Conservation (phyloP, 805 yeast genomes). For the Kockiozyma suomiensis region DNA sequence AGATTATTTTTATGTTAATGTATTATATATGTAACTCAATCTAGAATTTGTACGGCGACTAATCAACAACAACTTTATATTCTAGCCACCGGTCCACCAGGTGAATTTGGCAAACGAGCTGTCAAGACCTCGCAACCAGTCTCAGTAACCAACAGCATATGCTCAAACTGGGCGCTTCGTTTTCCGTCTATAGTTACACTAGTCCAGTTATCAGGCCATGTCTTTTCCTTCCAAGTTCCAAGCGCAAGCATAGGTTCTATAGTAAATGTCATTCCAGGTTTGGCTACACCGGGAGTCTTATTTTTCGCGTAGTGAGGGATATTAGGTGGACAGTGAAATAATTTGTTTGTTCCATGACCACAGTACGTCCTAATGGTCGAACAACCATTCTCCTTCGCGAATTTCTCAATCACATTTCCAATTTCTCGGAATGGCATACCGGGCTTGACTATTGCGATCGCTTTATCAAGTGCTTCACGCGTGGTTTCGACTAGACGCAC, state of each 20-base stretch:
- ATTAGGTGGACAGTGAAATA: conserved; percentile 90
- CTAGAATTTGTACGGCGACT: no score
- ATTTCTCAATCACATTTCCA: conserved; percentile 85
- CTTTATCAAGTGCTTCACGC: conserved; percentile 81
- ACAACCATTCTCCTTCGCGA: conserved; percentile 74
- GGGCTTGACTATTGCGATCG: conserved; percentile 85
- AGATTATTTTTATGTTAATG: no score
- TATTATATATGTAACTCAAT: no score
- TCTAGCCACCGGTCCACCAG: conserved; percentile 74
- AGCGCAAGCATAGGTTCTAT: conserved; percentile 95
- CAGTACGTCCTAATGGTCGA: conserved; percentile 88
- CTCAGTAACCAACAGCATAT: conserved; percentile 88
- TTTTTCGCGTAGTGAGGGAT: conserved; percentile 93
- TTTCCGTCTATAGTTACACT: conserved; percentile 88
- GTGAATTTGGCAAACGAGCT: conserved; percentile 75
- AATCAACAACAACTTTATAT: no score
- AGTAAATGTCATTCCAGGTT: conserved; percentile 95
- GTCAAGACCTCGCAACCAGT: conserved; percentile 89
- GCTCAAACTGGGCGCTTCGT: conserved; percentile 92
- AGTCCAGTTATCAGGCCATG: conserved; percentile 99
- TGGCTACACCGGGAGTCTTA: conserved; percentile 90
- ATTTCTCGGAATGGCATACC: conserved; percentile 84
- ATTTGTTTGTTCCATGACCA: conserved; percentile 88
- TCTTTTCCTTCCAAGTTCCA: conserved; percentile 76
- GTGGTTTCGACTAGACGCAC: conserved; percentile 90